Base-by-base conservation (phyloP, 768 basidiomycete species). In the Dacryopinax primogenitus region DNA sequence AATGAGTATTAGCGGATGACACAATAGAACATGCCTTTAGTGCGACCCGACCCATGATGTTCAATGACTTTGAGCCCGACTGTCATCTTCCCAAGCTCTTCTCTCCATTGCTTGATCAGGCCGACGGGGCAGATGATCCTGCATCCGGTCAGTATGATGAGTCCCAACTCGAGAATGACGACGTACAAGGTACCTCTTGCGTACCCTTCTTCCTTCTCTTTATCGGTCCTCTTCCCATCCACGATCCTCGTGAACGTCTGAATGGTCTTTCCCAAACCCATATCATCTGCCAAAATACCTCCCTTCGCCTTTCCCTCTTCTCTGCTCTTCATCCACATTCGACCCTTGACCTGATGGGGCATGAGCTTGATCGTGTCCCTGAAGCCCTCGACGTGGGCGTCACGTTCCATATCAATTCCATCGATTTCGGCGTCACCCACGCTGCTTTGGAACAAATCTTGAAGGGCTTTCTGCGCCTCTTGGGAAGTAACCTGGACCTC, bases 251-350 rank as follows among this genome's bases (percentile, higher is more conserved):
- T 82, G 13, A 98, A 77, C 0, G 90, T 89, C 71, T 98, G 95
- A 26, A 97, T 89, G 0, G 96, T 99, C 77, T 93, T 92, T 1
- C 72, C 72, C 16, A 73, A 67, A 32, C 74, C 74, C 75, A 75
- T 90, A 71, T 90, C 90, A 73, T 97, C 93, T 3, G 92, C 92
- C 15, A 96, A 77, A 69, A 97, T 92, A 0, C 95, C 95, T 1
- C 95, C 94, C 6, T 71, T 77, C 69, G 86, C 84, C 75, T 90
- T 90, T 33, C 83, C 85, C 7, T 80, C 74, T 75, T 98, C 95
- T 21, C 94, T 81, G 6, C 86, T 83, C 26, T 78, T 78, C 88
- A 99, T 93, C 94, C 94, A 99, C 28, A 75, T 75, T 0, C 92
- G 80, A 23, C 92, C 91, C 61, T 89, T 77, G 9, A 96, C 79